phyloP scores from a whole-genome alignment of 1,284 basidiomycete genomes.

The Phaffia rhodozyma region DNA sequence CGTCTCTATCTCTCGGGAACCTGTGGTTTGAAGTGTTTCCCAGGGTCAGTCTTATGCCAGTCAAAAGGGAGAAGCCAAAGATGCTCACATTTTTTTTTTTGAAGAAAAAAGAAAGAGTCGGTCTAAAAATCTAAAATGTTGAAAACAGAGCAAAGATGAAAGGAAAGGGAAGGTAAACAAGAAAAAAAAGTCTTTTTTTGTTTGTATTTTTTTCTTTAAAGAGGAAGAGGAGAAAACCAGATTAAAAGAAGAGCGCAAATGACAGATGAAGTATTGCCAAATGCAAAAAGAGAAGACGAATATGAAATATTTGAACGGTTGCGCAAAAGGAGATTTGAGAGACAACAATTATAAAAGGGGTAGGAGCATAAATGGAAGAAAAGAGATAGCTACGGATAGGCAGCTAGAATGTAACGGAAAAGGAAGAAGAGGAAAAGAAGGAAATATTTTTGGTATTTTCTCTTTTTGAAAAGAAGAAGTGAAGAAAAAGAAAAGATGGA shows the following conservation, averaged over 20 bases:
- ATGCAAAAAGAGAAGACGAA: no score
- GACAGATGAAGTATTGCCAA: no score
- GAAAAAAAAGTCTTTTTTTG: neutral
- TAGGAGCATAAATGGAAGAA: neutral
- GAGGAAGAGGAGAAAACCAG: no score
- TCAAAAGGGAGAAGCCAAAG: neutral
- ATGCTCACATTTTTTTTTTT: neutral
- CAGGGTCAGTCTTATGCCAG: no score
- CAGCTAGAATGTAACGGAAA: neutral
- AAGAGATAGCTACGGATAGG: slow-evolving; percentile 8
- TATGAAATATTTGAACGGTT: no score
- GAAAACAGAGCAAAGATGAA: neutral
- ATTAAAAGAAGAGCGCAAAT: no score
- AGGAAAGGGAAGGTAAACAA: slow-evolving; percentile 8
- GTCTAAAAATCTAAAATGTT: neutral
- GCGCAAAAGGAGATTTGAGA: no score
- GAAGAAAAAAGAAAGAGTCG: neutral
- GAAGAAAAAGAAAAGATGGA: neutral
- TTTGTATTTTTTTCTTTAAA: no score
- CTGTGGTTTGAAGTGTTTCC: no score
- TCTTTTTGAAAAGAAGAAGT: no score
- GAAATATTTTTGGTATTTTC: no score
- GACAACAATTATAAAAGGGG: neutral
- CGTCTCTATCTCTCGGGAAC: no score
- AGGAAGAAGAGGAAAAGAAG: neutral